Conservation (phyloP, 257 asterid species). For the Ilex aquifolium region DNA sequence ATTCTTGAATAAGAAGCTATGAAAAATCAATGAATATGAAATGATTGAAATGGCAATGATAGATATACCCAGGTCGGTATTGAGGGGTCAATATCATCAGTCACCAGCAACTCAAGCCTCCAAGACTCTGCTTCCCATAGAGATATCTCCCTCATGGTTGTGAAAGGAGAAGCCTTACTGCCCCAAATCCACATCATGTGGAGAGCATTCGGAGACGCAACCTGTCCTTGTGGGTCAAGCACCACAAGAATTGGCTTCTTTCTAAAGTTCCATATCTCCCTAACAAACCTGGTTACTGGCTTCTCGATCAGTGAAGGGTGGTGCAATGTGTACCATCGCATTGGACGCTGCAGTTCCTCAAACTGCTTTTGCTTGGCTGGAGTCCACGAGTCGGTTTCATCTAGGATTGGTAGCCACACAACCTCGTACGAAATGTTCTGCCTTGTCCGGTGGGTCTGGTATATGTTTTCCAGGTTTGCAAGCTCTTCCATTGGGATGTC, state of each 20-base stretch:
- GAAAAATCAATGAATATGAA: background rate
- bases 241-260: slow-evolving; percentile 9
- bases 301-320: slow-evolving; percentile 4
- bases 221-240: slow-evolving; percentile 7
- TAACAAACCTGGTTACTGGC: slow-evolving; percentile 5
- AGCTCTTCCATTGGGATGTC: background rate
- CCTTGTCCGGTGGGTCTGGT: background rate
- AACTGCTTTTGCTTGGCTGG: background rate
- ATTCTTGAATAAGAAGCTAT: no score
- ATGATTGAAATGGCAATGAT: background rate
- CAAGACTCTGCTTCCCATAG: slow-evolving; percentile 9
- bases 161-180: slow-evolving; percentile 5
- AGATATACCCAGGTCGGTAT: slow-evolving; percentile 7
- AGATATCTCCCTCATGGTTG: slow-evolving; percentile 8
- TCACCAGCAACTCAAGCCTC: slow-evolving; percentile 5
- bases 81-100: slow-evolving; percentile 6
- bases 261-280: slow-evolving; percentile 1
- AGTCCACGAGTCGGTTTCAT: background rate
- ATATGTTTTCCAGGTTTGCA: background rate
- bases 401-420: slow-evolving; percentile 8
- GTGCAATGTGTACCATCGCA: slow-evolving; percentile 13
- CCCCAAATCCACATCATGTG: slow-evolving; percentile 20
- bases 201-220: slow-evolving; percentile 9
- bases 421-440: background rate
- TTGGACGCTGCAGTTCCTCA: background rate